phyloP scores from a whole-genome alignment of 768 basidiomycete species.

The Cystobasidium tubakii region DNA sequence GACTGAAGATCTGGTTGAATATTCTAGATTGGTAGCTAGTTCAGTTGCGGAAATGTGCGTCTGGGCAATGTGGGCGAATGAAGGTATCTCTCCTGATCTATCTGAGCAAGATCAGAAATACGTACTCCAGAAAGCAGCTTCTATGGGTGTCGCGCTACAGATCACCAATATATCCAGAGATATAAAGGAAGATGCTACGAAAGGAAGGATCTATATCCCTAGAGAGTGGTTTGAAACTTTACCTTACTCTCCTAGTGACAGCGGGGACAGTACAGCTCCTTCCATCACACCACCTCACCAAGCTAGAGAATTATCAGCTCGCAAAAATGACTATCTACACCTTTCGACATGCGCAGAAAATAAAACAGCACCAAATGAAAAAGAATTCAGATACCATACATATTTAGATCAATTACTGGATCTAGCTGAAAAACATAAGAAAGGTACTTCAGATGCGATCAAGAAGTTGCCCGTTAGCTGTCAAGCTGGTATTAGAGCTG shows the following conservation, averaged over 20 bases:
- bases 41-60: constrained; percentile 35
- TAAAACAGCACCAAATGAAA: background rate
- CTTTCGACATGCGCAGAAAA: background rate
- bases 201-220: constrained; percentile 31
- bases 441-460: constrained; percentile 22
- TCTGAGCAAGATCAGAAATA: constrained; percentile 1
- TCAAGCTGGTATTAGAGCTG: constrained; percentile 29
- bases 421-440: constrained; percentile 26
- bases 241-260: background rate
- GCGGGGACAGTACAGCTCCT: background rate
- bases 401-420: constrained; percentile 17
- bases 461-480: constrained; percentile 1
- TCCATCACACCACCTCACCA: background rate
- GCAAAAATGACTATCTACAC: constrained; percentile 7
- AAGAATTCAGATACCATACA: constrained; percentile 22
- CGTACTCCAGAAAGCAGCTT: constrained; percentile 21
- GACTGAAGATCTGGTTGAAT: constrained; percentile 25
- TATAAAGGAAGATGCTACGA: constrained; percentile 26
- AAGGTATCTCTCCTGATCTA: background rate
- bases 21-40: constrained; percentile 25
- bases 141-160: constrained; percentile 31
- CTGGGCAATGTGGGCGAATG: constrained; percentile 36
- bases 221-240: constrained; percentile 29
- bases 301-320: background rate
- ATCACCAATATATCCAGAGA: constrained; percentile 33